These are phyloP conservation scores for Thermothielavioides terrestris DNA, from an alignment of 495 filamentous ascomycete species.

Conservation along the genomic window DNA sequence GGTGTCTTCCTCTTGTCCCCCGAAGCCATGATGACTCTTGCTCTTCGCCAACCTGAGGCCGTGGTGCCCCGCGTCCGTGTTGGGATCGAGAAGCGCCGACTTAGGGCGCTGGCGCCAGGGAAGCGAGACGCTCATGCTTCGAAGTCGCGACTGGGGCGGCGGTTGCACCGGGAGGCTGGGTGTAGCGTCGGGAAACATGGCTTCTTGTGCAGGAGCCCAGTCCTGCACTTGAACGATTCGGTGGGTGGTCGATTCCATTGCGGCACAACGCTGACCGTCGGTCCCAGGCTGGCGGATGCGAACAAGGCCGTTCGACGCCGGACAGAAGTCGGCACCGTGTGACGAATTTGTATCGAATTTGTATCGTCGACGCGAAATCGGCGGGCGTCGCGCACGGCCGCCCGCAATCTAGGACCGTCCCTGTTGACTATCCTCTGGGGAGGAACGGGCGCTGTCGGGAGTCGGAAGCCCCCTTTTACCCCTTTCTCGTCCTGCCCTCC, in stretches of 20 bases:
- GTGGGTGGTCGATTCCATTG: slow-evolving; percentile 9
- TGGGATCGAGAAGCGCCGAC: slow-evolving; percentile 16
- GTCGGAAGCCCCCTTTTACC: background rate
- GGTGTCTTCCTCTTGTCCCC: slow-evolving; percentile 9
- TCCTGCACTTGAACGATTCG: slow-evolving; percentile 30
- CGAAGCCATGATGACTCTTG: slow-evolving; percentile 25
- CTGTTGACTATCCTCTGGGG: too few relatives aligned
- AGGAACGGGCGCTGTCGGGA: too few relatives aligned
- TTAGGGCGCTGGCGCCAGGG: slow-evolving; percentile 30
- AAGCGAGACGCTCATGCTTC: slow-evolving; percentile 32
- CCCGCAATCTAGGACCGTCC: background rate
- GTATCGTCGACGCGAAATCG: background rate
- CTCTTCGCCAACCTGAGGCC: slow-evolving; percentile 24
- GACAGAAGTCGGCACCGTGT: slow-evolving; percentile 2
- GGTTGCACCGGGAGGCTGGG: background rate
- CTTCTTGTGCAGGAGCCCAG: slow-evolving; percentile 26
- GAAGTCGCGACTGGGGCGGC: slow-evolving; percentile 14
- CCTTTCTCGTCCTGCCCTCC: background rate
- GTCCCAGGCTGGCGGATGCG: background rate
- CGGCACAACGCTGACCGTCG: background rate
- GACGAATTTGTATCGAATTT: slow-evolving; percentile 1
- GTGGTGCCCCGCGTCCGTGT: slow-evolving; percentile 5
- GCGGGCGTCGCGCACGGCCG: too few relatives aligned
- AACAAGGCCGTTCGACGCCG: background rate
- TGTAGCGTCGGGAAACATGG: slow-evolving; percentile 17